Conservation (phyloP, 768 basidiomycete genomes). For the Mrakia blollopis region DNA sequence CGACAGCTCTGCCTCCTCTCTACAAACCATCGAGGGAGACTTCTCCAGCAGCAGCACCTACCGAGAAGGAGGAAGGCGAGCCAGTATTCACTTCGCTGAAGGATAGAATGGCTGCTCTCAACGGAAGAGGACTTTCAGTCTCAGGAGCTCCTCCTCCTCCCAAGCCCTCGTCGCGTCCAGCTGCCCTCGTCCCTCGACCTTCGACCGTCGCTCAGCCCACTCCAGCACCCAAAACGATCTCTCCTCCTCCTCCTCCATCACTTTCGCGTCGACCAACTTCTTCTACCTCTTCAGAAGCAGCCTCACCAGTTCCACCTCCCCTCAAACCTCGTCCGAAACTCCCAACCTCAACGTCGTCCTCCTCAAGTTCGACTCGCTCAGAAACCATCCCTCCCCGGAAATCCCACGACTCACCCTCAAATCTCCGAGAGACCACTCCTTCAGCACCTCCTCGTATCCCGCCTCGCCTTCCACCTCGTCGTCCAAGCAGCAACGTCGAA, state of each 20-base stretch:
- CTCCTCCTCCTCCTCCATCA: neutral
- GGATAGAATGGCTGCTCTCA: conserved; percentile 18
- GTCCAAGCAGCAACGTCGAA: conserved; percentile 3
- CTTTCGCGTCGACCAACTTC: too few species aligned
- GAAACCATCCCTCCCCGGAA: neutral
- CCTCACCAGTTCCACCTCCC: neutral
- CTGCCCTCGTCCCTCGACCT: neutral
- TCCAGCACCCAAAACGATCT: neutral
- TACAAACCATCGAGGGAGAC: neutral
- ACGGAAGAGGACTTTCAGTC: conserved; percentile 8
- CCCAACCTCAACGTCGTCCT: neutral
- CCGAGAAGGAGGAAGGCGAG: neutral
- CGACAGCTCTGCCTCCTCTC: neutral
- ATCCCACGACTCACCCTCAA: neutral
- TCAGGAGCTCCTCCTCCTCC: conserved; percentile 2
- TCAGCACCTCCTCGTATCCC: conserved; percentile 3
- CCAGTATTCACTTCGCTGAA: conserved; percentile 5
- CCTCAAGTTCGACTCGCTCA: neutral
- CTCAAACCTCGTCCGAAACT: conserved; percentile 19
- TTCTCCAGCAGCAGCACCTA: neutral
- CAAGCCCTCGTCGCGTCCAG: neutral
- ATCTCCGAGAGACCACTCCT: neutral
- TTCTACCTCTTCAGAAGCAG: neutral
- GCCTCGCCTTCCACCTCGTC: conserved; percentile 1
- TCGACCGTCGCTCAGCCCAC: neutral